Conservation (phyloP, 2,329 filamentous ascomycete genomes). For the Ophiostoma pallidulum region DNA sequence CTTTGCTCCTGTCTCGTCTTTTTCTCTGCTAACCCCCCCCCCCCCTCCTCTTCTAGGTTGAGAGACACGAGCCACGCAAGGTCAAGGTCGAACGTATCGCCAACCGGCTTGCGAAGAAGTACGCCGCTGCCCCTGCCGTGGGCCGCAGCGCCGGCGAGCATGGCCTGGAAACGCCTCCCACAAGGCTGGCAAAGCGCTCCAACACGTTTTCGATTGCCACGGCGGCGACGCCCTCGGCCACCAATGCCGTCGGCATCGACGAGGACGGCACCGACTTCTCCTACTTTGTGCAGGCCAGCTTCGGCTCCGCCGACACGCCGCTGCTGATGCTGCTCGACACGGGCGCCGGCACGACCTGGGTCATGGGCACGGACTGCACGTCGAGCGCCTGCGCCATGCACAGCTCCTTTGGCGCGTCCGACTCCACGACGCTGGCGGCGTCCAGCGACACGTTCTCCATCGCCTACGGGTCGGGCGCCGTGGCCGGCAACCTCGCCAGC, state of each 20-base stretch:
- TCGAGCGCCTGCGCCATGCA: constrained; percentile 59
- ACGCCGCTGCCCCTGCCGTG: constrained; percentile 25
- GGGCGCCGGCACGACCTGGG: constrained; percentile 67
- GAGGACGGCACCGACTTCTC: constrained; percentile 59
- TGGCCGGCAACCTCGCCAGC: constrained; percentile 54
- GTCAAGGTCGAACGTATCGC: constrained; percentile 31
- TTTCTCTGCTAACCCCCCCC: background rate
- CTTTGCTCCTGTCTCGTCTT: background rate
- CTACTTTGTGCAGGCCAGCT: constrained; percentile 49
- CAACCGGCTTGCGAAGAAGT: constrained; percentile 31
- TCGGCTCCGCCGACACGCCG: constrained; percentile 46
- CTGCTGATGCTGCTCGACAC: constrained; percentile 58
- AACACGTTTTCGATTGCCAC: constrained; percentile 40
- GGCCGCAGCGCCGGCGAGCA: constrained; percentile 16
- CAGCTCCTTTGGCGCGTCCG: constrained; percentile 54
- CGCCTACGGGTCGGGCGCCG: constrained; percentile 67
- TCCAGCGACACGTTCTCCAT: constrained; percentile 51
- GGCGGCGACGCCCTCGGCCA: constrained; percentile 34
- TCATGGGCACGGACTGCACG: constrained; percentile 63
- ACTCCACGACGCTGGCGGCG: constrained; percentile 55
- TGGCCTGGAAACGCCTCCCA: no score
- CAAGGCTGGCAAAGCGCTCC: constrained; percentile 26
- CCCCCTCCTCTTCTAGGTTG: background rate
- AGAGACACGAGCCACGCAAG: constrained; percentile 24
- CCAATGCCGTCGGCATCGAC: constrained; percentile 45